Evolutionary conservation across 768 basidiomycete genomes (phyloP).

Genomic region (Amanita fuliginea): DNA sequence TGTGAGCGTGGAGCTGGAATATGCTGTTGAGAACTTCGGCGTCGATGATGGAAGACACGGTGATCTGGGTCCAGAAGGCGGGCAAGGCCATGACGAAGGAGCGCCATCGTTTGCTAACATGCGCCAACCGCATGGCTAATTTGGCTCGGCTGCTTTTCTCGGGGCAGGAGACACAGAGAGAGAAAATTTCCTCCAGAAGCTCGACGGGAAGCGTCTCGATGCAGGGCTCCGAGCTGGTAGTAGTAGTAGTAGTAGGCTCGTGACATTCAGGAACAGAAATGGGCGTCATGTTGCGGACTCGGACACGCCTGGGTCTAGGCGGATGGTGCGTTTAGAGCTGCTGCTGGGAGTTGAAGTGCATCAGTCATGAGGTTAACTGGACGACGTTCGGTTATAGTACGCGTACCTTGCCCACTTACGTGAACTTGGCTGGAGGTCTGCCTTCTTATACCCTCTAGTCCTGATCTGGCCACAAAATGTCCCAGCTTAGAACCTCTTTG

Average conservation of each 20-base stretch:
- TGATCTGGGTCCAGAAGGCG: constrained; percentile 2
- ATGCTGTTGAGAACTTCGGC: background rate
- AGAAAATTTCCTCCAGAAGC: constrained; percentile 1
- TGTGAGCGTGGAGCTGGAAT: background rate
- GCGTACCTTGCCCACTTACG: too few relatives aligned
- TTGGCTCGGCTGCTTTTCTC: background rate
- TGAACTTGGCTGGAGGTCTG: too few relatives aligned
- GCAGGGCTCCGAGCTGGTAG: background rate
- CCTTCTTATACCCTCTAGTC: too few relatives aligned
- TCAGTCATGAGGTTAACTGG: background rate
- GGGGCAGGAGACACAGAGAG: background rate
- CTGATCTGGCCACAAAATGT: too few relatives aligned
- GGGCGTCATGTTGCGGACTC: background rate
- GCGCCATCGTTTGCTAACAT: constrained; percentile 3
- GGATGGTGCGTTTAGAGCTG: too few relatives aligned
- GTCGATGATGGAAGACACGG: constrained; percentile 3
- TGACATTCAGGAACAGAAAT: background rate
- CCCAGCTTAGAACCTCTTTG: too few relatives aligned
- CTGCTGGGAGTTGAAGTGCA: too few relatives aligned
- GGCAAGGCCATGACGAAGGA: constrained; percentile 1
- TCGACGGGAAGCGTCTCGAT: constrained; percentile 1
- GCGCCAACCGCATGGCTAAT: constrained; percentile 4
- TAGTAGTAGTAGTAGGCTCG: too few relatives aligned
- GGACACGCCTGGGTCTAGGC: background rate
- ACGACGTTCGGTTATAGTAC: too few relatives aligned